Evolutionary conservation across 2,329 filamentous ascomycete species (phyloP), one percentile per base, ranked within the genome.

Genomic region (Geoglossum cookeanum): DNA sequence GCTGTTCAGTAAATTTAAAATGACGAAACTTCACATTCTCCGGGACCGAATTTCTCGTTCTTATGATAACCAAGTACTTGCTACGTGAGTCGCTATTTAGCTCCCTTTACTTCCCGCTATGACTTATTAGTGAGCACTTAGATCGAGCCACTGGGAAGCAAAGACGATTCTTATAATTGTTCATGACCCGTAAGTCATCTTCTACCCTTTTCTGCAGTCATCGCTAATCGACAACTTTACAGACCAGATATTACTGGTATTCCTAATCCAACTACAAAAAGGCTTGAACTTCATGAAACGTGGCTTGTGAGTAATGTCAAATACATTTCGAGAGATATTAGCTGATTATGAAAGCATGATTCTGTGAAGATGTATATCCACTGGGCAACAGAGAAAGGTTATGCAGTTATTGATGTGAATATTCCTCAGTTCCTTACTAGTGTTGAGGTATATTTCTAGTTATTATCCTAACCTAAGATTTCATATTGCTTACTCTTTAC

Each of bases 381-480:
- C 59, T 95, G 89, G 88, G 88, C 88, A 0, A 70, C 83, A 22
- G 71, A 76, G n/a, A 78, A 87, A 58, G 80, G 78, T 15, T 94
- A 91, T 64, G 87, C 82, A 1, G 80, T 97, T 27, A 85, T 98
- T 64, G 92, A 98, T 67, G 79, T 95, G 59, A 97, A 97, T 62
- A 78, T 98, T 2, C 91, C 91, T 0, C 84, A 83, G 61, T 80
- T 89, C 64, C 75, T 90, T 54, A 83, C 83, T 1, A 75, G 78
- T 45, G 77, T 81, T 61, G 81, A 68, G 65, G 69, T 63, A n/a
- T 37, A 37, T 37, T 9, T 15, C 4, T 5, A 45, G 1, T 22
- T 6, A 5, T 4, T 17, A 45, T 22, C 22, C 42, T 15, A n/a
- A 13, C n/a, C 1, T 44, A n/a, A 44, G n/a, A 8, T 6, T 52